phyloP scores from a whole-genome alignment of 495 filamentous ascomycete genomes.

The Hapsidospora chrysogenum region DNA sequence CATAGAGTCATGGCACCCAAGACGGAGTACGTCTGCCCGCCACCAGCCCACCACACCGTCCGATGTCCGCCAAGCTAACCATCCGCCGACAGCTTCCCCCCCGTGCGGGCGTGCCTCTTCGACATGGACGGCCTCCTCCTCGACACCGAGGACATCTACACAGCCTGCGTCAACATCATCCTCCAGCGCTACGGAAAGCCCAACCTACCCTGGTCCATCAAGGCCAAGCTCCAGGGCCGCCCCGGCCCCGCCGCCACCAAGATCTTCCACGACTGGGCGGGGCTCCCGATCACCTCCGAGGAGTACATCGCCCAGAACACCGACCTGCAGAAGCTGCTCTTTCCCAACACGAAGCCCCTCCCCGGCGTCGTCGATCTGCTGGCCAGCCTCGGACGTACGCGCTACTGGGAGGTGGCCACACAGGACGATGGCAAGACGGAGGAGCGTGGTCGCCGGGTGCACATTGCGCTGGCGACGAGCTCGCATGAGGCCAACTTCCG shows the following conservation, averaged over 20 bases:
- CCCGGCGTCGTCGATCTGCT: slow-evolving; percentile 65
- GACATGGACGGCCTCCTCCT: slow-evolving; percentile 97
- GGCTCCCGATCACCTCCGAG: slow-evolving; percentile 56
- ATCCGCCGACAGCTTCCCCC: slow-evolving; percentile 54
- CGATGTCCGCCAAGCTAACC: too few species aligned
- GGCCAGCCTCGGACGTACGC: slow-evolving; percentile 25
- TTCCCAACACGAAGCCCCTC: slow-evolving; percentile 56
- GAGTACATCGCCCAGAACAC: slow-evolving; percentile 42
- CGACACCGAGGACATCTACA: slow-evolving; percentile 89
- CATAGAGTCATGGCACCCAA: slow-evolving; percentile 18
- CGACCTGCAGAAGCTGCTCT: slow-evolving; percentile 49
- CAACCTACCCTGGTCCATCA: slow-evolving; percentile 75
- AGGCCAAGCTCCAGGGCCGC: slow-evolving; percentile 89
- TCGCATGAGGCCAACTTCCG: slow-evolving; percentile 52
- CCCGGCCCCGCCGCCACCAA: slow-evolving; percentile 48
- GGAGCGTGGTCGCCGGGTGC: slow-evolving; percentile 28
- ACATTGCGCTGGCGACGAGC: slow-evolving; percentile 79
- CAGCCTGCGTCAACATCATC: slow-evolving; percentile 61
- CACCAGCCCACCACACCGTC: too few species aligned
- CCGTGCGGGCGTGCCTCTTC: slow-evolving; percentile 84
- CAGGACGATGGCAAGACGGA: slow-evolving; percentile 6
- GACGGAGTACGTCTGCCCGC: slow-evolving; percentile 19
- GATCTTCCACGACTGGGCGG: slow-evolving; percentile 55
- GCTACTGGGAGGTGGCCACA: slow-evolving; percentile 22
- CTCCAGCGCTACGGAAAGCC: slow-evolving; percentile 58